Evolutionary conservation across 306 rosid species (phyloP).

Genomic region (Lablab purpureus): DNA sequence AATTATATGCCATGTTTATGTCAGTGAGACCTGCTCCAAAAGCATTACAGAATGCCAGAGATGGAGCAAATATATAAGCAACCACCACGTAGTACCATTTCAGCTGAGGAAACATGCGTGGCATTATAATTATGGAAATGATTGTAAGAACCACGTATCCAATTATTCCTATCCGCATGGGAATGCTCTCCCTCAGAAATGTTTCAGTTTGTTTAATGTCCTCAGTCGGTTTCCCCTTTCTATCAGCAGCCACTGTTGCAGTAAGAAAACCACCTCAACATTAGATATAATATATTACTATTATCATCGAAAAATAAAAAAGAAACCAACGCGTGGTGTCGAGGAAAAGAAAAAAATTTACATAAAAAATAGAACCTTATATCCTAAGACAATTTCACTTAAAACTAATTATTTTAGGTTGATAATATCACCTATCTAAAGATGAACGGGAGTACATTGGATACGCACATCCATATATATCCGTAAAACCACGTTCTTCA

Average conservation of each 20-base stretch:
- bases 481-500: no score
- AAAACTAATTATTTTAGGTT: no score
- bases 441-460: no score
- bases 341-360: no score
- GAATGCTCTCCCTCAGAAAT: slow-evolving; percentile 76
- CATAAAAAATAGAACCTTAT: no score
- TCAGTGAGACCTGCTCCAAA: slow-evolving; percentile 96
- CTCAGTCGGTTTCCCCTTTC: slow-evolving; percentile 45
- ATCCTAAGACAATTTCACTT: no score
- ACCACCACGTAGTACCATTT: slow-evolving; percentile 55
- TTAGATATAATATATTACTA: no score
- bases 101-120: slow-evolving; percentile 49
- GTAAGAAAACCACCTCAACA: slow-evolving; percentile 25
- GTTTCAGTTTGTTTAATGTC: slow-evolving; percentile 52
- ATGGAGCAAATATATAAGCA: slow-evolving; percentile 71
- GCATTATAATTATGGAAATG: slow-evolving; percentile 66
- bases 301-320: no score
- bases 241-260: slow-evolving; percentile 47
- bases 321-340: not conserved
- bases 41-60: slow-evolving; percentile 95
- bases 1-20: slow-evolving; percentile 95
- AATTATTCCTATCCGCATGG: slow-evolving; percentile 59
- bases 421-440: no score
- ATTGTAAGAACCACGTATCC: slow-evolving; percentile 42
- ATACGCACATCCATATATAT: no score